These are phyloP conservation scores for Agrocybe pediades DNA, from an alignment of 768 basidiomycete species.

Conservation along the genomic window DNA sequence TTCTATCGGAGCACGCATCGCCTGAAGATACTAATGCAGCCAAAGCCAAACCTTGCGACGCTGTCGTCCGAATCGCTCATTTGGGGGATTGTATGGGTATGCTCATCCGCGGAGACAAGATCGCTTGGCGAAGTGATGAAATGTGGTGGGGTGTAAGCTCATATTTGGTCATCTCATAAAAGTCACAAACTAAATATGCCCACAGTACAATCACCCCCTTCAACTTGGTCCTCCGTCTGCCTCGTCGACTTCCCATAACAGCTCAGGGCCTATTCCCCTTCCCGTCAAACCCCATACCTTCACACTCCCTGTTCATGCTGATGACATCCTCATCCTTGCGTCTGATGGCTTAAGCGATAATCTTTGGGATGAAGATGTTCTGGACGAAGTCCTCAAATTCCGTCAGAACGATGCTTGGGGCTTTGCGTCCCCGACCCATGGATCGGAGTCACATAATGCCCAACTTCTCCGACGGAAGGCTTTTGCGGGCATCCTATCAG, in stretches of 20 bases:
- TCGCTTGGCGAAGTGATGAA: slow-evolving; percentile 87
- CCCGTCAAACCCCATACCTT: slow-evolving; percentile 47
- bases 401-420: slow-evolving; percentile 26
- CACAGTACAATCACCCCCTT: slow-evolving; percentile 44
- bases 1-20: background rate
- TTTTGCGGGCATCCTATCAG: slow-evolving; percentile 70
- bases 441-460: slow-evolving; percentile 2
- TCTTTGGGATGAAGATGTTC: slow-evolving; percentile 84
- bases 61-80: slow-evolving; percentile 80
- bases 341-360: slow-evolving; percentile 86
- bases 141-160: slow-evolving; percentile 84
- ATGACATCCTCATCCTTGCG: slow-evolving; percentile 81
- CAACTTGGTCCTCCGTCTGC: slow-evolving; percentile 41
- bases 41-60: slow-evolving; percentile 33
- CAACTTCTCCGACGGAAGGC: slow-evolving; percentile 37
- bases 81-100: slow-evolving; percentile 88
- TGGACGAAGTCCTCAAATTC: slow-evolving; percentile 77
- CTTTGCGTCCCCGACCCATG: background rate
- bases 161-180: background rate
- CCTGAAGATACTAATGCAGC: slow-evolving; percentile 8
- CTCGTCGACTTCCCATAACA: slow-evolving; percentile 32
- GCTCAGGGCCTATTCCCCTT: slow-evolving; percentile 40
- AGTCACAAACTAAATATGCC: background rate
- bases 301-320: slow-evolving; percentile 65
- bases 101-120: slow-evolving; percentile 75